Evolutionary conservation across 768 basidiomycete species (phyloP).

Genomic region (Leucocoprinus birnbaumii): DNA sequence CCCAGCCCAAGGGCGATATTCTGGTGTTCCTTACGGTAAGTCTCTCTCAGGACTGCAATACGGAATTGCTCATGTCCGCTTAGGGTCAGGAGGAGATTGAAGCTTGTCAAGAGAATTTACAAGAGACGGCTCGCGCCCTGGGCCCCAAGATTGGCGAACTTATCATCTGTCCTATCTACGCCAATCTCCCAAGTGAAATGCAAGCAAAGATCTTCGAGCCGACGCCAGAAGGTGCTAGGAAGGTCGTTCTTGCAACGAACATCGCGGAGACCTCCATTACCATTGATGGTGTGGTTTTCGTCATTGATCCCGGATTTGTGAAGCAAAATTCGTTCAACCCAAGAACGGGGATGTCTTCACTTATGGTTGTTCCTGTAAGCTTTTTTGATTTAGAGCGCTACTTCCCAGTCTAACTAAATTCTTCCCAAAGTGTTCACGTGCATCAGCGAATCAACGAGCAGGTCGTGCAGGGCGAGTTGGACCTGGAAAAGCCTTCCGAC

Average conservation of each 20-base stretch:
- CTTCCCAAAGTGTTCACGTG: constrained; percentile 84
- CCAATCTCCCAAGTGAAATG: constrained; percentile 99
- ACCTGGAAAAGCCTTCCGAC: constrained; percentile 96
- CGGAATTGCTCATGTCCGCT: constrained; percentile 11
- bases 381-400: too few relatives aligned
- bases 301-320: constrained; percentile 98
- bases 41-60: constrained; percentile 5
- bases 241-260: constrained; percentile 97
- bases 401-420: neutral
- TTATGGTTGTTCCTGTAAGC: constrained; percentile 90
- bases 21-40: constrained; percentile 93
- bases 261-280: constrained; percentile 99
- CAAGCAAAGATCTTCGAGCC: constrained; percentile 99
- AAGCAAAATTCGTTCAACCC: constrained; percentile 99
- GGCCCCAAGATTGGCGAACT: constrained; percentile 96
- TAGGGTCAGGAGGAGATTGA: constrained; percentile 99
- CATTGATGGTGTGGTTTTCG: constrained; percentile 98
- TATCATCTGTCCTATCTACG: constrained; percentile 96
- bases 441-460: constrained; percentile 95
- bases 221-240: constrained; percentile 92
- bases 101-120: constrained; percentile 92
- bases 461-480: constrained; percentile 98
- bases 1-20: constrained; percentile 96
- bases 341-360: constrained; percentile 95
- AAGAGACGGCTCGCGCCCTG: constrained; percentile 91